phyloP scores from a whole-genome alignment of 1,139 yeast genomes.

The Debaryomycetaceae sp. region DNA sequence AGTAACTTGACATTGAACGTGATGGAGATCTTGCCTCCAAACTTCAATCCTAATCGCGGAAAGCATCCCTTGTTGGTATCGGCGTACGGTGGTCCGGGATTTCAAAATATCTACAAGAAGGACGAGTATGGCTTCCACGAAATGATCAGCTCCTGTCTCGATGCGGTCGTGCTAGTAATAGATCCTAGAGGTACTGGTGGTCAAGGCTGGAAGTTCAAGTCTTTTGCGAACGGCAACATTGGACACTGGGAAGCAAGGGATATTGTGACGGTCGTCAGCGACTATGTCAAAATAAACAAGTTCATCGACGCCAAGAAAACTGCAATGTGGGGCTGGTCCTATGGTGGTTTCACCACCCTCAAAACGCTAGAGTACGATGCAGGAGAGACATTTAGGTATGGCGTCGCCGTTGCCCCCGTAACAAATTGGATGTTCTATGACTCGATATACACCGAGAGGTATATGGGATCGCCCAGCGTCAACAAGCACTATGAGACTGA shows the following conservation, averaged over 20 bases:
- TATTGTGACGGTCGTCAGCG: conserved; percentile 52
- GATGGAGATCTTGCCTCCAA: conserved; percentile 66
- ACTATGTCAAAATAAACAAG: conserved; percentile 42
- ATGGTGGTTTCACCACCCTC: conserved; percentile 73
- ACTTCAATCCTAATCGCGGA: conserved; percentile 39
- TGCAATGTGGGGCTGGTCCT: conserved; percentile 98
- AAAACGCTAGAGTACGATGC: conserved; percentile 65
- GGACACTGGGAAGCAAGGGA: conserved; percentile 90
- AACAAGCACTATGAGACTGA: conserved; percentile 39
- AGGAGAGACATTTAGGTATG: conserved; percentile 60
- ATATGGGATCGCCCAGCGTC: conserved; percentile 59
- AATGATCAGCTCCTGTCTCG: conserved; percentile 53
- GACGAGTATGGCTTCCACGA: conserved; percentile 58
- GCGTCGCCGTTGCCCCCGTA: conserved; percentile 86
- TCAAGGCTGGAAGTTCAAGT: conserved; percentile 66
- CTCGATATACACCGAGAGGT: conserved; percentile 82
- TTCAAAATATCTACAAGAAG: conserved; percentile 53
- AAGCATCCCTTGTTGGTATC: conserved; percentile 75
- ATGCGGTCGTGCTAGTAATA: conserved; percentile 67
- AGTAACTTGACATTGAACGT: conserved; percentile 43
- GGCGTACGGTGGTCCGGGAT: conserved; percentile 93
- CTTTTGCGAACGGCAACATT: conserved; percentile 56
- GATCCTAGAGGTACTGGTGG: conserved; percentile 97
- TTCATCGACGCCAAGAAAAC: conserved; percentile 51
- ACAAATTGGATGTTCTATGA: conserved; percentile 76